Conservation (phyloP, 2,329 filamentous ascomycete genomes). For the Sporothrix humicola region DNA sequence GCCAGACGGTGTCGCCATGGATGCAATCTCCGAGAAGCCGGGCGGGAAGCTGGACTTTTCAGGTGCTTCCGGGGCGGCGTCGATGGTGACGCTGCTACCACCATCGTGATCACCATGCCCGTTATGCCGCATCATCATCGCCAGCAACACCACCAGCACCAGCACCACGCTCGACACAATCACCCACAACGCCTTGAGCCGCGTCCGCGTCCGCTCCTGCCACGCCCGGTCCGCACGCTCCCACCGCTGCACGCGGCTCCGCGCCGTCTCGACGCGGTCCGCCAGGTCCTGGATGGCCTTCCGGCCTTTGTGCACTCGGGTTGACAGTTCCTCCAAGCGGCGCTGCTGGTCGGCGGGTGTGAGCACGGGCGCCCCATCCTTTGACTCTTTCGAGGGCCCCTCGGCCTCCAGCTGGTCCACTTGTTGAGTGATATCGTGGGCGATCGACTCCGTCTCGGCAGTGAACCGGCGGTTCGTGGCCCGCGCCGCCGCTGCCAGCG, state of each 20-base stretch:
- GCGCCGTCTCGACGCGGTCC: constrained; percentile 67
- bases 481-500: constrained; percentile 67
- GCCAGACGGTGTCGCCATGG: background rate
- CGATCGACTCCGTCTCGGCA: constrained; percentile 63
- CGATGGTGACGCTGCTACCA: constrained; percentile 1
- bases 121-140: constrained; percentile 40
- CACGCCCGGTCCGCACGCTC: constrained; percentile 70
- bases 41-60: constrained; percentile 11
- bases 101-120: constrained; percentile 42
- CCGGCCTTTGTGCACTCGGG: constrained; percentile 64
- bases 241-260: constrained; percentile 68
- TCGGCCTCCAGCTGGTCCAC: constrained; percentile 45
- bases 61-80: background rate
- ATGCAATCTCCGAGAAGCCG: constrained; percentile 11
- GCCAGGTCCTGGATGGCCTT: constrained; percentile 65
- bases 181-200: constrained; percentile 68
- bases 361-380: constrained; percentile 55
- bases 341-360: constrained; percentile 69
- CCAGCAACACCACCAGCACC: constrained; percentile 54
- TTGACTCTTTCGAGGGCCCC: background rate
- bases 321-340: constrained; percentile 66
- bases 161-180: constrained; percentile 58
- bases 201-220: constrained; percentile 69
- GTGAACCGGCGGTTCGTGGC: constrained; percentile 65
- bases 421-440: constrained; percentile 64